Conservation (phyloP, 495 filamentous ascomycete genomes). For the Neurospora sp. region DNA sequence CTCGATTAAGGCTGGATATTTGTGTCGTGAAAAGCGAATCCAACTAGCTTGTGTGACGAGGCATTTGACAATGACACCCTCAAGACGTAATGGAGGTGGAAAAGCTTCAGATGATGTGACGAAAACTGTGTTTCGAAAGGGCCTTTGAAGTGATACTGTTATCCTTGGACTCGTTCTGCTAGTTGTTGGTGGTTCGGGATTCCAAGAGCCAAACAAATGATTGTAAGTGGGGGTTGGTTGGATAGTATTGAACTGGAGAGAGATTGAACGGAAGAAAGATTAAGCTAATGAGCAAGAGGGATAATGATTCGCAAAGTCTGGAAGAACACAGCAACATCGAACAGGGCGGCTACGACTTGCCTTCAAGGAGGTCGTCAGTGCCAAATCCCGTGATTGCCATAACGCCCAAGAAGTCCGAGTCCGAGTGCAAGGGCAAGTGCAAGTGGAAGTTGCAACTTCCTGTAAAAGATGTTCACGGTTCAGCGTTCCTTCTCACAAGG, state of each 20-base stretch:
- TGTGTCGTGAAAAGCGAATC: too few species aligned
- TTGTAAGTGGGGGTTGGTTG: neutral
- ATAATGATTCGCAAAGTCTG: neutral
- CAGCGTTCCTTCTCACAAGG: neutral
- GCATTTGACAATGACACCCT: too few species aligned
- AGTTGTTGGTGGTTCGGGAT: neutral
- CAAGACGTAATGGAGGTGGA: neutral
- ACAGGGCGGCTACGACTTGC: neutral
- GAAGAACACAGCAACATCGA: neutral
- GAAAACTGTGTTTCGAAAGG: neutral
- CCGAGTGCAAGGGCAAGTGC: neutral
- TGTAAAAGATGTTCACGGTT: neutral
- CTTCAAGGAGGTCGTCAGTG: neutral
- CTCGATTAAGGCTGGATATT: too few species aligned
- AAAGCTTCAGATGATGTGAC: too few species aligned
- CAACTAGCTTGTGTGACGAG: too few species aligned
- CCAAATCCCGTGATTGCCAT: neutral
- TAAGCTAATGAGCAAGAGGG: neutral
- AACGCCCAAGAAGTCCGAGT: neutral
- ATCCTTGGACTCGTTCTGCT: neutral
- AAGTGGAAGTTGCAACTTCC: neutral
- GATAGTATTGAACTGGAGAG: neutral
- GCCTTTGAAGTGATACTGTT: neutral
- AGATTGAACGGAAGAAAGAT: neutral
- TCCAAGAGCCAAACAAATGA: neutral